Evolutionary conservation across 108 stramenopile species (phyloP).

Genomic region (Skeletonema costatum): DNA sequence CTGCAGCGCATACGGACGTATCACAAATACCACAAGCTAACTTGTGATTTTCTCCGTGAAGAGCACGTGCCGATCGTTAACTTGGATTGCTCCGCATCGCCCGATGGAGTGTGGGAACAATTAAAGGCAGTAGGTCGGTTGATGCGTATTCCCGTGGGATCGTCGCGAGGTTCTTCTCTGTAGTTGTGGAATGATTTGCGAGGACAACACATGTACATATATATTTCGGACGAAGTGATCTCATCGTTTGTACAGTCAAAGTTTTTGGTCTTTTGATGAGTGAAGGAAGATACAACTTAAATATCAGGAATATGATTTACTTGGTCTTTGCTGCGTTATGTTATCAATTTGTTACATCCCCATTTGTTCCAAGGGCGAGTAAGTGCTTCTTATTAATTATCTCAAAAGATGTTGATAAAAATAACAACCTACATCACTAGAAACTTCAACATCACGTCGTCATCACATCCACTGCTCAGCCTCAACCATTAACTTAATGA

Average conservation of each 20-base stretch:
- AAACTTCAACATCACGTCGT: no score
- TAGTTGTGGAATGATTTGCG: background rate
- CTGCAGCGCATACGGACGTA: slow-evolving; percentile 72
- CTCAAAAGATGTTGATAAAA: no score
- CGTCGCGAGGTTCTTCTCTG: background rate
- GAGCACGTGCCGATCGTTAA: slow-evolving; percentile 84
- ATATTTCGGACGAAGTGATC: background rate
- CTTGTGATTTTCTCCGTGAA: slow-evolving; percentile 76
- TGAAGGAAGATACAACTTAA: no score
- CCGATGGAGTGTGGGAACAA: slow-evolving; percentile 84
- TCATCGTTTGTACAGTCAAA: background rate
- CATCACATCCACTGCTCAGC: background rate
- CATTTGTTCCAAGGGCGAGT: no score
- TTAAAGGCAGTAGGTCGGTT: slow-evolving; percentile 60
- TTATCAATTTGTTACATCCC: no score
- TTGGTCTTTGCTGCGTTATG: no score
- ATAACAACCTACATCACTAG: no score
- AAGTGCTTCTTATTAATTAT: no score
- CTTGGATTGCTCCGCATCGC: slow-evolving; percentile 76
- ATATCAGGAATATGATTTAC: no score
- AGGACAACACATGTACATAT: background rate
- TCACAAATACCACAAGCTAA: slow-evolving; percentile 75
- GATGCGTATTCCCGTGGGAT: background rate
- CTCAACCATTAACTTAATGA: background rate
- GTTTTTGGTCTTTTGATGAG: no score